Evolutionary conservation across 202 grass and related monocot genomes (phyloP).

Genomic region (Zoysia matrella): DNA sequence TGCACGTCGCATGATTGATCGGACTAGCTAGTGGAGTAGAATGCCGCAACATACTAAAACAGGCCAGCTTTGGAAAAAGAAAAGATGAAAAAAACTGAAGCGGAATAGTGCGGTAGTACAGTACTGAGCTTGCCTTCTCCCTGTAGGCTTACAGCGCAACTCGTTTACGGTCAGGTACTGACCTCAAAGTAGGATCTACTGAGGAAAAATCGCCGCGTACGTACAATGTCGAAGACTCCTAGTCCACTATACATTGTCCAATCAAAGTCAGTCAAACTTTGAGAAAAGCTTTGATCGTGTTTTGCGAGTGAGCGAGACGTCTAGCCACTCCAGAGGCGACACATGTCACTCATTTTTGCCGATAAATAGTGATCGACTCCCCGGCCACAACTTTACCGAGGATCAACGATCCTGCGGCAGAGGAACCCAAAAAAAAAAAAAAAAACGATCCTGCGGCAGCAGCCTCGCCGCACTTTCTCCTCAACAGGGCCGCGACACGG

Average conservation of each 20-base stretch:
- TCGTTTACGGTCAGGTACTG: not conserved
- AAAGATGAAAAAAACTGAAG: not conserved
- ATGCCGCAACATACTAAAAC: not conserved
- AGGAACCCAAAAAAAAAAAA: too few species aligned
- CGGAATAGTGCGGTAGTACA: not conserved
- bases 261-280: not conserved
- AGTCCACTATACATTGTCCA: not conserved
- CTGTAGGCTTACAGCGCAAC: too few species aligned
- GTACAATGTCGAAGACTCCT: not conserved
- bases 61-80: not conserved
- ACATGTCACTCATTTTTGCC: not conserved
- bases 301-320: too few species aligned
- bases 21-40: not conserved
- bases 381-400: too few species aligned
- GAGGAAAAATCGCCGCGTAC: too few species aligned
- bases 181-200: not conserved
- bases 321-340: not conserved
- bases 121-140: not conserved
- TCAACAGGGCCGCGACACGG: not conserved
- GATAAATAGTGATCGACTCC: not conserved
- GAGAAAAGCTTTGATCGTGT: not conserved
- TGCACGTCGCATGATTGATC: slow-evolving; percentile 26
- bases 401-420: too few species aligned
- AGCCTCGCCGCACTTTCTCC: not conserved
- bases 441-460: not conserved